Evolutionary conservation across 192 early-diverging fungal genomes (phyloP), one percentile per base, ranked within the genome.

Genomic region (Globomyces pollinis-pini): DNA sequence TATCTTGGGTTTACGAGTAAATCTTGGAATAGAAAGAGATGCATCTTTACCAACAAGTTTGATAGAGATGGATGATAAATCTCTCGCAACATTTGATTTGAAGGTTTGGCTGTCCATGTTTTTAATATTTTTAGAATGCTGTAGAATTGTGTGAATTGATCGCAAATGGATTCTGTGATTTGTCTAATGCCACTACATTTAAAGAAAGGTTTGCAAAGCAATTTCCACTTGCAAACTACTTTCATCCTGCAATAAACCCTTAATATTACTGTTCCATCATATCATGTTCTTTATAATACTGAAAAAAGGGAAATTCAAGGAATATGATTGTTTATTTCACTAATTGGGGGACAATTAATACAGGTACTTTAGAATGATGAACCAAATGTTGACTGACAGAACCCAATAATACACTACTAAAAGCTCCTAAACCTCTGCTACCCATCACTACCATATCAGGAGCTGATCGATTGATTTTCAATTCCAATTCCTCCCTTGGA

Each of bases 301-400:
- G n/a, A n/a, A n/a, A n/a, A n/a, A n/a, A n/a, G n/a, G n/a, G n/a
- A n/a, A n/a, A n/a, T n/a, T n/a, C n/a, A n/a, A n/a, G n/a, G n/a
- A n/a, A n/a, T n/a, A n/a, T n/a, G n/a, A n/a, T n/a, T n/a, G n/a
- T n/a, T n/a, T n/a, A n/a, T n/a, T n/a, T n/a, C n/a, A n/a, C n/a
- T n/a, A n/a, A n/a, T n/a, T n/a, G n/a, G n/a, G 50, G 50, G 3
- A 52, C 50, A 23, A 52, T 20, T 15, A 20, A 15, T n/a, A 52
- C 50, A 11, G 53, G 53, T 13, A 55, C 53, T 3, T 7, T 3
- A 18, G 53, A 24, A 23, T 55, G 53, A 18, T 55, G 53, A 8
- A 55, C 2, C 2, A 55, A 15, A 35, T 55, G 53, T 18, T 55
- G 53, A 7, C 31, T 35, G 2, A 55, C 53, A 21, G 53, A 55